phyloP scores from a whole-genome alignment of 2,329 filamentous ascomycete species.

The Colletotrichum higginsianum region DNA sequence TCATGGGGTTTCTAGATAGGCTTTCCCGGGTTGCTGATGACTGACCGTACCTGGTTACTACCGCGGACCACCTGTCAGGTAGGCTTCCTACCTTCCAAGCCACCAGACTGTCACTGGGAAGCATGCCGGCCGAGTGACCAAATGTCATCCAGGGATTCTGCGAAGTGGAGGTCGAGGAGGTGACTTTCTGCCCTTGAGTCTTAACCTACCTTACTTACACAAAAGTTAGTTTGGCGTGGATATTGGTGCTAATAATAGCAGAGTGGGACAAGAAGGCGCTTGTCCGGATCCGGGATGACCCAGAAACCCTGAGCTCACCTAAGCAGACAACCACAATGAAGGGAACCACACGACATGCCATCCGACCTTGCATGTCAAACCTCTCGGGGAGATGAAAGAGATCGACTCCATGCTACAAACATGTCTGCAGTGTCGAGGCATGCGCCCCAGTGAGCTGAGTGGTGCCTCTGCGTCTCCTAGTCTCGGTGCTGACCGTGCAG shows the following conservation, averaged over 20 bases:
- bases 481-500: constrained; percentile 4
- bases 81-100: constrained; percentile 4
- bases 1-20: not conserved
- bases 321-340: constrained; percentile 17
- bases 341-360: constrained; percentile 4
- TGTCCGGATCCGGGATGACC: constrained; percentile 17
- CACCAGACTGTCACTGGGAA: constrained; percentile 8
- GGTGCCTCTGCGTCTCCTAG: constrained; percentile 2
- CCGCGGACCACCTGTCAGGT: not conserved
- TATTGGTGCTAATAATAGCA: constrained; percentile 32
- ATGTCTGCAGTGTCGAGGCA: not conserved
- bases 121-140: constrained; percentile 5
- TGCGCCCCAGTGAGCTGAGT: not conserved
- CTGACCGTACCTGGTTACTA: not conserved
- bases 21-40: not conserved
- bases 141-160: constrained; percentile 11
- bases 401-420: not conserved
- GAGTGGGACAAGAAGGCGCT: not conserved
- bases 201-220: not conserved
- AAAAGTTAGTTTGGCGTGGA: constrained; percentile 25
- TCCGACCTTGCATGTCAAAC: constrained; percentile 15
- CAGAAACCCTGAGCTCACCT: constrained; percentile 26
- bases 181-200: constrained; percentile 10
- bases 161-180: not conserved
- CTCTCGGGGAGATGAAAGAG: not conserved